A percentile compares a stretch with the other conserved stretches of the same genome.
phyloP scores from a whole-genome alignment of 495 filamentous ascomycete species.

The Parmelia sp. region DNA sequence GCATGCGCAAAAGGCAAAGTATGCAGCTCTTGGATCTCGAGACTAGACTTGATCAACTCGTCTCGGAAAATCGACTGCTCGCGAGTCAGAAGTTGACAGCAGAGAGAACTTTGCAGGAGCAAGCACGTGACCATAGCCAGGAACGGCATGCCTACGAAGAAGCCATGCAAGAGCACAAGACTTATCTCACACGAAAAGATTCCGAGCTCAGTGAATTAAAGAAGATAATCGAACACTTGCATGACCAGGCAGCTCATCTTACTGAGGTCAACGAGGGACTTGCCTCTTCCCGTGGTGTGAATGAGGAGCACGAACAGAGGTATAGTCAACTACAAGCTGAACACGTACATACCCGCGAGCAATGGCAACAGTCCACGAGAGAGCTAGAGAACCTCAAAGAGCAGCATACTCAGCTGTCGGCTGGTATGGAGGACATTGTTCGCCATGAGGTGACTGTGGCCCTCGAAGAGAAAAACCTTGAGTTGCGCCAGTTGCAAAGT shows the following conservation, averaged over 20 bases:
- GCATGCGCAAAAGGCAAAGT: slow-evolving; percentile 89
- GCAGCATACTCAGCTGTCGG: slow-evolving; percentile 52
- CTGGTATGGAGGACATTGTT: slow-evolving; percentile 58
- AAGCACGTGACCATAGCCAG: slow-evolving; percentile 48
- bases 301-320: slow-evolving; percentile 57
- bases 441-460: slow-evolving; percentile 53
- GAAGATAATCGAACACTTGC: slow-evolving; percentile 67
- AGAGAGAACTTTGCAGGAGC: slow-evolving; percentile 50
- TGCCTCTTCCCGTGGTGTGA: slow-evolving; percentile 59
- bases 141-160: slow-evolving; percentile 49
- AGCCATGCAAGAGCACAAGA: slow-evolving; percentile 50
- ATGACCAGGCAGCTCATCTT: slow-evolving; percentile 68
- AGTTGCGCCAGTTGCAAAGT: slow-evolving; percentile 67
- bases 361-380: not conserved
- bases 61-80: slow-evolving; percentile 72
- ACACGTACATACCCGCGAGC: slow-evolving; percentile 30
- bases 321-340: slow-evolving; percentile 54
- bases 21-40: slow-evolving; percentile 90
- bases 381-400: slow-evolving; percentile 40
- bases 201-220: slow-evolving; percentile 74
- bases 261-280: slow-evolving; percentile 69
- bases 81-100: slow-evolving; percentile 63
- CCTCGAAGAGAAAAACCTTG: slow-evolving; percentile 65
- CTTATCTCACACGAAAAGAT: slow-evolving; percentile 55
- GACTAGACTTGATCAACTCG: slow-evolving; percentile 65